Conservation (phyloP, 768 basidiomycete species). For the Auricularia sp. region DNA sequence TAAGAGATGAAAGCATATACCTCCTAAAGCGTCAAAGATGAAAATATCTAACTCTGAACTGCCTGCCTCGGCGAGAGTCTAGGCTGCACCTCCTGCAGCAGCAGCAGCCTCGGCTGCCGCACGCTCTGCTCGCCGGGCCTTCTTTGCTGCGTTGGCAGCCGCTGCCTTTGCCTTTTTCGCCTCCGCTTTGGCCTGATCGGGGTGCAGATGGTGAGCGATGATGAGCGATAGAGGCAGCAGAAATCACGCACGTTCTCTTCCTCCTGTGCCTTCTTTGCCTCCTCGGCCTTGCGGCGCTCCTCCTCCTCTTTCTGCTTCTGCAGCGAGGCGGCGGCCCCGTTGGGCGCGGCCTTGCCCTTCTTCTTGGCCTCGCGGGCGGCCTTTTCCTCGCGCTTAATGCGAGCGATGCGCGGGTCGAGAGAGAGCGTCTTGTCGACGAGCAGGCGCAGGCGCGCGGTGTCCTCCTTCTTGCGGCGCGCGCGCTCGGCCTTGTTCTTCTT, state of each 20-base stretch:
- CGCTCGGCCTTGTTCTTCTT: constrained; percentile 99
- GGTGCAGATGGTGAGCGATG: constrained; percentile 2
- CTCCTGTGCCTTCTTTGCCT: constrained; percentile 56
- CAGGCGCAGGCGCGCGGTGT: constrained; percentile 77
- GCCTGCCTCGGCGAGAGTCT: background rate
- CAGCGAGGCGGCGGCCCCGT: constrained; percentile 34
- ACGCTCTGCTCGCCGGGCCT: constrained; percentile 62
- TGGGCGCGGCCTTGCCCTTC: constrained; percentile 34
- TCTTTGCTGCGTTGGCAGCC: constrained; percentile 85
- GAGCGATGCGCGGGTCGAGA: constrained; percentile 91
- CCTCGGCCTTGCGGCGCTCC: constrained; percentile 56
- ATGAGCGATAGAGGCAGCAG: background rate
- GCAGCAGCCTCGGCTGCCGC: constrained; percentile 22
- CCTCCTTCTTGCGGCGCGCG: constrained; percentile 92
- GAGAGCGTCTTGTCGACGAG: constrained; percentile 78
- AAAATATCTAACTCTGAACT: background rate
- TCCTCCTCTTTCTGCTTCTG: constrained; percentile 43
- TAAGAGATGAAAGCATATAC: background rate
- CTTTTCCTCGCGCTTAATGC: constrained; percentile 95
- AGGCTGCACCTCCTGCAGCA: background rate
- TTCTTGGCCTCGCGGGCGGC: constrained; percentile 90
- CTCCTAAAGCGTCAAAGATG: background rate
- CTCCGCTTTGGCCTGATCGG: constrained; percentile 50
- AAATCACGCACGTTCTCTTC: constrained; percentile 38
- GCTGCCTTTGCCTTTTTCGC: constrained; percentile 80